Evolutionary conservation across 2,329 filamentous ascomycete species (phyloP), one percentile per base, ranked within the genome.

Genomic region (Penicillium sp.): DNA sequence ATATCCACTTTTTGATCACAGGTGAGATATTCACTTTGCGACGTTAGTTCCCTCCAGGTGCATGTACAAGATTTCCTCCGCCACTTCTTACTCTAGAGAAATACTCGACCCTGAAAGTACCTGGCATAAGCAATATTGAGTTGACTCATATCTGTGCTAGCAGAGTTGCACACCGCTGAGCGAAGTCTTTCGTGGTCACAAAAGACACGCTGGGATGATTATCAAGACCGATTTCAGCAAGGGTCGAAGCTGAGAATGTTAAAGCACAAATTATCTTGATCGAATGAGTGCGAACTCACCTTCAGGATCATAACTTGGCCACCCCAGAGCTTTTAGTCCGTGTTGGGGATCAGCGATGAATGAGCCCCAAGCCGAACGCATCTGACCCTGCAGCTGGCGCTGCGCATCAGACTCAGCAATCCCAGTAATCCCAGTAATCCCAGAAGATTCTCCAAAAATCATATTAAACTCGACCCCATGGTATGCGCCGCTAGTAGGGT

Each of bases 391-490:
- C 2, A 78, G 64, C 29, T 61, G 33, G 15, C 53, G 61, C 63
- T 80, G 75, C 0, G 66, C 61, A 1, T 53, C 51, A 0, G 67
- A 64, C 5, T 70, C 64, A 1, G 68, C 61, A 17, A 79, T 66
- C 1, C 75, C 77, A 47, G 74, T 77, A 42, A 78, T 74, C 25
- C 76, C 73, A 3, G 49, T 77, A 42, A 78, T 74, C 25, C 76
- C 73, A 3, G 49, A 68, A 1, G 75, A 76, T 1, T 70, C 74
- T 1, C 78, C 78, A 56, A 80, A 80, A n/a, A 81, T 69, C 76
- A 81, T 80, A 57, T 80, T 76, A 52, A 81, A 55, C 29, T 82
- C 79, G 0, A 75, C 73, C 0, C 79, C 81, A 47, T 83, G 80
- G 58, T 82, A 83, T 0, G 80, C 79, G 4, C 78, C 78, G 43